Conservation (phyloP, 169 alveolate species). For the Toxoplasma gondii region DNA sequence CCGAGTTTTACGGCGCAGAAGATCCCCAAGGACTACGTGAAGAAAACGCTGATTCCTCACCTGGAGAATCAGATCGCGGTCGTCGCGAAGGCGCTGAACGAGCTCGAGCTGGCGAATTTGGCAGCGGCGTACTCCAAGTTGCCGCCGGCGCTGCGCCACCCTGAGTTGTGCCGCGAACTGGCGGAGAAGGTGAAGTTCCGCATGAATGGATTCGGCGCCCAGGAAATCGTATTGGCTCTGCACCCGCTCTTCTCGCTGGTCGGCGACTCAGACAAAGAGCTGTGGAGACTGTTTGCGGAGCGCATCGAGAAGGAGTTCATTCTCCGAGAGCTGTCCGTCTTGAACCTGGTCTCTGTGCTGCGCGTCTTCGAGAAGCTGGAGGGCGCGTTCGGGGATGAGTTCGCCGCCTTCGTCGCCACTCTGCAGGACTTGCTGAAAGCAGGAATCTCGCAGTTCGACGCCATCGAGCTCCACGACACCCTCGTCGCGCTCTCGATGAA, state of each 20-base stretch:
- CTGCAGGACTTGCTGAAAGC: neutral
- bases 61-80: constrained; percentile 45
- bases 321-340: constrained; percentile 6
- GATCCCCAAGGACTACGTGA: constrained; percentile 54
- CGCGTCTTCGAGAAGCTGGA: constrained; percentile 32
- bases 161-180: neutral
- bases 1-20: constrained; percentile 31
- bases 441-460: constrained; percentile 10
- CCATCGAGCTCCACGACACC: constrained; percentile 51
- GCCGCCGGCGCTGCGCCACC: constrained; percentile 45
- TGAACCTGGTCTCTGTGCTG: neutral
- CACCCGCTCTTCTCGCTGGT: neutral
- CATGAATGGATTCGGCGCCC: constrained; percentile 31
- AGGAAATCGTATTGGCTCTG: constrained; percentile 1
- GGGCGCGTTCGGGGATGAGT: constrained; percentile 10
- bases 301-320: constrained; percentile 14
- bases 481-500: constrained; percentile 19
- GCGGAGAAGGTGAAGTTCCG: constrained; percentile 25
- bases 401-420: neutral
- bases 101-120: constrained; percentile 29
- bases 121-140: constrained; percentile 46
- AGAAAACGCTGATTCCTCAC: constrained; percentile 49
- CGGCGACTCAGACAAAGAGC: neutral
- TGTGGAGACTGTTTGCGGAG: constrained; percentile 31
- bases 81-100: constrained; percentile 22